Conservation (phyloP, 768 basidiomycete species). For the Mycena metata region DNA sequence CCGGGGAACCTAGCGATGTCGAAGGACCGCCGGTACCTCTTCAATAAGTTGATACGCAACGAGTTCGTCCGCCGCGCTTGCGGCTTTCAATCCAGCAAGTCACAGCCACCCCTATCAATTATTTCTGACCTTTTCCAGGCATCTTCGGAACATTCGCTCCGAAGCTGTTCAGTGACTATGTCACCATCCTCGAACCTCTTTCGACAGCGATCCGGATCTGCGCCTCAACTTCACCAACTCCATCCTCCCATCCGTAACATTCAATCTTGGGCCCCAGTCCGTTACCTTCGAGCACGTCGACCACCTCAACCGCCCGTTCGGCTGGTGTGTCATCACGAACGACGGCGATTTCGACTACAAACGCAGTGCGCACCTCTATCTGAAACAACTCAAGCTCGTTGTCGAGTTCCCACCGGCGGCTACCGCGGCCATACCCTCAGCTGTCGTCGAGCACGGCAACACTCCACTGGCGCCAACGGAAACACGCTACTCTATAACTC, state of each 20-base stretch:
- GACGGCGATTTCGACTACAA: no score
- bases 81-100: slow-evolving; percentile 37
- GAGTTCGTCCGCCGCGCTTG: no score
- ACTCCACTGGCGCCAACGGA: slow-evolving; percentile 36
- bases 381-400: slow-evolving; percentile 42
- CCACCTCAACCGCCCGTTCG: no score
- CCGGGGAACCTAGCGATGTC: slow-evolving; percentile 34
- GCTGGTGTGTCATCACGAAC: no score
- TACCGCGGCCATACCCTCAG: slow-evolving; percentile 41
- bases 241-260: slow-evolving; percentile 43
- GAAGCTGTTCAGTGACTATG: slow-evolving; percentile 39
- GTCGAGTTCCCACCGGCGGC: slow-evolving; percentile 44
- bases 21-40: no score
- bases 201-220: slow-evolving; percentile 27
- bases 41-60: no score
- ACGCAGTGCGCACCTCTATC: slow-evolving; percentile 46
- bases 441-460: slow-evolving; percentile 41
- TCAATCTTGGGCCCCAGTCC: slow-evolving; percentile 45
- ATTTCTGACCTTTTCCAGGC: slow-evolving; percentile 18
- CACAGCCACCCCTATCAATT: not conserved
- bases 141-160: slow-evolving; percentile 41
- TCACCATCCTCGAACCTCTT: slow-evolving; percentile 25
- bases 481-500: slow-evolving; percentile 42
- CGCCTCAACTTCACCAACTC: slow-evolving; percentile 43
- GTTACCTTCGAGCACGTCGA: no score